Evolutionary conservation across 306 rosid genomes (phyloP), one percentile per base, ranked within the genome.

Genomic region (Vachellia collinsii): DNA sequence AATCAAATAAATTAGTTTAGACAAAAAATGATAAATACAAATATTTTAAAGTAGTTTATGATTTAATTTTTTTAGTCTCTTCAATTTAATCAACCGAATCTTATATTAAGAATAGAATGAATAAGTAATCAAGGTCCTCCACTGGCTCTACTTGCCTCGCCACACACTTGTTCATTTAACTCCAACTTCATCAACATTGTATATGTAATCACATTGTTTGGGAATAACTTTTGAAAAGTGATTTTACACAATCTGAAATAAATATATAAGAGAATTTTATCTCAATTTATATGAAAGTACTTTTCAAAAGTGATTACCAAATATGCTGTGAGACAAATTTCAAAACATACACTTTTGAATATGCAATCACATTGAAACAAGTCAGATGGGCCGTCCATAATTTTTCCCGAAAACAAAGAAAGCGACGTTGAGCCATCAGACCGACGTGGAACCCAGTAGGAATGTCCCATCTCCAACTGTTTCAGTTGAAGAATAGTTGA

Each of bases 371-470:
- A 2, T 62, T 8, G 47, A 11, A 51, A 68, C 73, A 41, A 41
- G 16, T 41, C 25, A 38, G 50, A 68, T 0, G 73, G 42, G 36
- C 50, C 50, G 2, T 19, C 36, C 11, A 4, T 19, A 19, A 74
- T 41, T 56, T 80, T 56, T 10, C 3, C 2, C 2, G 0, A 3
- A 56, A 56, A 56, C 34, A 8, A 19, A 54, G 9, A 86, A 82
- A 87, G 53, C 20, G 85, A 80, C 70, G 72, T 51, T 72, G 80
- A 25, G 67, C 89, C 66, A 92, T 79, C 67, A 87, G 76, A 81
- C 88, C 86, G 81, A 90, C 77, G 66, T 87, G 94, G 93, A 89
- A 78, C 86, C 68, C 82, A 80, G 81, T 85, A 65, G 90, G 93
- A 89, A 89, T 43, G 83, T 78, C 89, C 85, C 81, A 84, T 89